Base-by-base conservation (phyloP, 2,329 filamentous ascomycete species). In the Capronia epimyces region DNA sequence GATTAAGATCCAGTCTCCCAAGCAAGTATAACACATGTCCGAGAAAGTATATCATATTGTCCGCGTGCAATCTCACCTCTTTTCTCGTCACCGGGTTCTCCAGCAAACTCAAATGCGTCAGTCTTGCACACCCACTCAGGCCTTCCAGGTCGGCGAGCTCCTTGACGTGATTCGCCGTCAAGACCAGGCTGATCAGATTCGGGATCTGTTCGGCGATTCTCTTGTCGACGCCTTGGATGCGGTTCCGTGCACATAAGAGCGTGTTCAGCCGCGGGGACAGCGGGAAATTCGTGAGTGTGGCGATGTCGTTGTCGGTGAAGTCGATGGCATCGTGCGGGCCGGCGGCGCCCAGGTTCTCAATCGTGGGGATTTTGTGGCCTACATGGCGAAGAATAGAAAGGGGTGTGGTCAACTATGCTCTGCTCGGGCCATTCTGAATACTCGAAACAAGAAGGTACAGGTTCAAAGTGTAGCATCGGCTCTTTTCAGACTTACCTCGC, bases 251-350 rank as follows among this genome's bases (percentile, higher is more conserved):
- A 48, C 95, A 81, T 42, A 98, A 82, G 36, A 98, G 80, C 16
- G 89, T 95, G 62, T 82, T 86, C 63, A 97, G 77, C 61, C 93
- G 86, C 40, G 89, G 90, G 49, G 87, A 91, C 44, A 95, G 82
- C 2, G 93, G 93, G 68, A 98, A 95, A 74, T 96, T 96, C 60
- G 84, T 85, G 58, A 98, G 80, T 43, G 85, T 77, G 62, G 87
- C 82, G 65, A 98, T 91, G 71, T 96, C 90, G 71, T 98, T 98
- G 77, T 98, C 93, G 70, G 93, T 97, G 65, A 98, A 84, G 74
- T 98, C 93, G 77, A 98, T 94, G 60, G 88, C 84, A 75, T 97
- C 93, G 43, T 60, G 79, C 94, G 89, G 63, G 90, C 88, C 88
- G 63, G 93, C 91, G 67, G 89, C 87, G 76, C 93, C 93, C 74